Evolutionary conservation across 2,329 filamentous ascomycete genomes (phyloP), one percentile per base, ranked within the genome.

Genomic region (Epichloe aotearoae): DNA sequence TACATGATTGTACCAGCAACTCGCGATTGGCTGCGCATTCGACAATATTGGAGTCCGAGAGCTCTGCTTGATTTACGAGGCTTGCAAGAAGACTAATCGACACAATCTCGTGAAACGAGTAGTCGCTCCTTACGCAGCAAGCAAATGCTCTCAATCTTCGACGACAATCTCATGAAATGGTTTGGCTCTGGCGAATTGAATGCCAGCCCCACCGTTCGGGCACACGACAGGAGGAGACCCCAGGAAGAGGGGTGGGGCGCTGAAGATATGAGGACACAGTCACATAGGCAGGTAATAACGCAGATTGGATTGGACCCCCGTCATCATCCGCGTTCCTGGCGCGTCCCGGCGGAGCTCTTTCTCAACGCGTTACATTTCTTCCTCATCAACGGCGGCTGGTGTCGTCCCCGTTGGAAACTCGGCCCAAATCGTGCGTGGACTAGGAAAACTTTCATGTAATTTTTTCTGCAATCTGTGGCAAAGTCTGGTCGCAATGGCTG

Each of bases 401-500:
- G 46, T 15, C 20, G 23, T 20, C 5, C 15, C 12, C 40, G 11
- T 30, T 34, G 37, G 10, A 20, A 23, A 33, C 10, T 37, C 6
- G 36, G 14, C 11, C 10, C 15, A 8, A 11, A 20, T 37, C 46
- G 11, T 6, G 11, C 37, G 17, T 4, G n/a, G 17, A 11, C 5
- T 4, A 11, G 37, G 14, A 6, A 8, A 20, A 2, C 17, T 43
- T 7, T 19, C 6, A 4, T 17, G 10, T 6, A 5, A 8, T 8
- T 23, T 5, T 36, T 19, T 10, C 20, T 19, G 26, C 19, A 14
- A 10, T 30, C 2, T 10, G 23, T n/a, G 10, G 6, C n/a, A 19
- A 47, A 4, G n/a, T 43, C 34, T 43, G 12, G 8, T 15, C 33
- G 12, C 51, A 53, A 69, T 70, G 66, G 59, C 66, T 10, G 69